Base-by-base conservation (phyloP, 257 asterid species). In the Solanum chilense region DNA sequence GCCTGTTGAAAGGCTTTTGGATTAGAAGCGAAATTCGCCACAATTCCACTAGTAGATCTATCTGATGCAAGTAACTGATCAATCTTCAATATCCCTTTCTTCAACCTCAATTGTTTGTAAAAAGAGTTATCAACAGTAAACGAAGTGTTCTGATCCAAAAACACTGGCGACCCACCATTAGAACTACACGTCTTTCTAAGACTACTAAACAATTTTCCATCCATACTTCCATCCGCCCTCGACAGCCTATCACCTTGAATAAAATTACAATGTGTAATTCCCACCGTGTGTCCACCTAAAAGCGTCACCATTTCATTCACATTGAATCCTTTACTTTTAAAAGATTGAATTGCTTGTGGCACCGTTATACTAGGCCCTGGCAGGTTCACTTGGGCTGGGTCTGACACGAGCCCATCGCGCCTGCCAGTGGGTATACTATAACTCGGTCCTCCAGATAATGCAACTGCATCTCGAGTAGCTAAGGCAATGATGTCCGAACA, bases 281-380 rank as follows among this genome's bases (percentile, higher is more conserved):
- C 98, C 2, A 96, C 96, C 0, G 98, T 91, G 93, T 96, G 99
- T 4, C 94, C 99, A 0, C 99, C 99, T 82, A 96, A 64, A 16
- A 96, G 98, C 1, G 94, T 86, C 84, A 92, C 95, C 98, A 95
- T 94, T 33, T 96, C 99, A 47, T 73, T 89, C 3, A 92, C 82
- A 20, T 91, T 92, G 1, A 94, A 73, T 33, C 93, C 92, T 70
- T 92, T 94, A 42, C 89, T 90, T 5, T 41, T 52, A 92, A 96
- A 96, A 31, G 77, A n/a, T 5, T 85, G 18, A 3, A 93, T 85
- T 1, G 96, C 94, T 20, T 90, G 87, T 1, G 90, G 18, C 0
- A 96, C 83, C 0, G 94, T 12, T 5, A 83, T 81, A 1, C 73
- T 23, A 80, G 98, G 98, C 18, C 94, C 94, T 5, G 99, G 99